phyloP scores from a whole-genome alignment of 2,329 filamentous ascomycete species.

The Drechslerella coelobrocha region DNA sequence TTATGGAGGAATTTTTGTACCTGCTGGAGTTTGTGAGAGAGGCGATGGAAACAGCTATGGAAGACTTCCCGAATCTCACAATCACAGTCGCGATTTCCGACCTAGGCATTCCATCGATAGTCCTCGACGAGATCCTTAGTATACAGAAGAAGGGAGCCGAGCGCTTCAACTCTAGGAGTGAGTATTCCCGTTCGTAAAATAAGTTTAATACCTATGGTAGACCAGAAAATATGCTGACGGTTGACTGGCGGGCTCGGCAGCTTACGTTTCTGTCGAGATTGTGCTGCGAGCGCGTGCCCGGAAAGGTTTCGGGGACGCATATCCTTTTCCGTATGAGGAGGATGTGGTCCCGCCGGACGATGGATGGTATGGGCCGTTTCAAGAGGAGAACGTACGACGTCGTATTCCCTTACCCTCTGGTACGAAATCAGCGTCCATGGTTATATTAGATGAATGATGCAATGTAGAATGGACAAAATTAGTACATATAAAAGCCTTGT shows the following conservation, averaged over 20 bases:
- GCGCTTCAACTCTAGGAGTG: no score
- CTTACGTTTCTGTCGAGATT: constrained; percentile 4
- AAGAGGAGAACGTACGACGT: not conserved
- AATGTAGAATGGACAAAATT: no score
- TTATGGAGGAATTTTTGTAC: no score
- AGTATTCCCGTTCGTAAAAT: no score
- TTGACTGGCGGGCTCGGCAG: not conserved
- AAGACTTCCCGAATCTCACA: constrained; percentile 13
- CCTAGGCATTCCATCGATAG: not conserved
- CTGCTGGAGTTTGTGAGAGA: not conserved
- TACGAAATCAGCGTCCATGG: no score
- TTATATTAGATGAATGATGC: no score
- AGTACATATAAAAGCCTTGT: no score
- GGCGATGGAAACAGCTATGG: not conserved
- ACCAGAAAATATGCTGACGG: not conserved
- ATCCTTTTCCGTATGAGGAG: not conserved
- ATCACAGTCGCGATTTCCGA: constrained; percentile 13
- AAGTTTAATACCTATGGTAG: no score
- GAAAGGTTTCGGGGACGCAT: no score
- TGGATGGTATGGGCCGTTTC: constrained; percentile 29
- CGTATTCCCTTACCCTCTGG: not conserved
- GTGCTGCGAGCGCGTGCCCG: no score
- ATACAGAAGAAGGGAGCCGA: not conserved
- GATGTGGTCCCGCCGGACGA: constrained; percentile 2
- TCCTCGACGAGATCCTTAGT: not conserved